Evolutionary conservation across 345 rosid genomes (phyloP), one percentile per base, ranked within the genome.

Genomic region (Sapria himalayana): DNA sequence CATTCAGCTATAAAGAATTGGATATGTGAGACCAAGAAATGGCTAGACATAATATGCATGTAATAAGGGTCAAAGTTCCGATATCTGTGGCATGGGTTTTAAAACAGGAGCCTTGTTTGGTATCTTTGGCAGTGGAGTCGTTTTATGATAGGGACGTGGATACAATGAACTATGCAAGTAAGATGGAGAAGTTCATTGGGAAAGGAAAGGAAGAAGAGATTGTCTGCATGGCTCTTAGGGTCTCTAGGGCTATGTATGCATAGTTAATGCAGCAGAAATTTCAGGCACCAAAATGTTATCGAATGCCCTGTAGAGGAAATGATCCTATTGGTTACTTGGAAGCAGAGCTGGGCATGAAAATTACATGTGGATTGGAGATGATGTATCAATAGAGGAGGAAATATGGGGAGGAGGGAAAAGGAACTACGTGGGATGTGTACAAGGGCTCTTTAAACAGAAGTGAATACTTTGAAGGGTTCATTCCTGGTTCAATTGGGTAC

Each of bases 311-410:
- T n/a, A 48, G 74, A 25, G 62, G 63, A 15, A 72, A 52, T 22
- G 58, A 65, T 3, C 17, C 34, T 19, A 56, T 39, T 7, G 73
- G 33, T 7, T 73, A 55, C 58, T 0, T 35, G 55, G 94, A 81
- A 69, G 80, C 97, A 3, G 97, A 81, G 66, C 37, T 78, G 52
- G 97, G 94, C 32, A 66, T 86, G 97, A 86, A 86, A 55, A 86
- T 81, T 3, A 65, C 85, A 0, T 78, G 92, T 33, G 97, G 97
- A 39, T 58, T 86, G 2, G 97, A 86, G 60, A 86, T 86, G 93
- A 69, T 72, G 67, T 81, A 81, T 65, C 85, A 74, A 56, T 51
- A 24, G 62, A 66, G 72, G 69, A 76, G 29, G 63, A 70, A 65
- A 37, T 80, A 76, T n/a, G 91, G 75, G 3, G 76, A 58, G 23